These are phyloP conservation scores for Mortierella sp. DNA, from an alignment of 371 early-diverging fungal species.

Conservation along the genomic window DNA sequence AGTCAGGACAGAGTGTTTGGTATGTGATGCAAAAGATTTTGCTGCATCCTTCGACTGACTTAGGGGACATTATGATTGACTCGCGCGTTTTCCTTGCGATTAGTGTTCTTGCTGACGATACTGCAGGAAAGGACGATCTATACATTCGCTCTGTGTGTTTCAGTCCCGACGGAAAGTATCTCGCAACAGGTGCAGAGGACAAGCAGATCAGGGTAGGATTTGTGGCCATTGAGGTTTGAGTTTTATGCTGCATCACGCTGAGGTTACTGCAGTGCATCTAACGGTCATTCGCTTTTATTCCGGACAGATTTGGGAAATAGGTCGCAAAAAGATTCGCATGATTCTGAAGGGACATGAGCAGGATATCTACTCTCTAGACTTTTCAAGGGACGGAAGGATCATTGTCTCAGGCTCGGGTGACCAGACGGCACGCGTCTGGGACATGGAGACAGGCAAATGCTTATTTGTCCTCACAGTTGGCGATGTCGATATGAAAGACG, in stretches of 20 bases:
- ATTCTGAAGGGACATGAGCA: slow-evolving; percentile 92
- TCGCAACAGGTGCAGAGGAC: slow-evolving; percentile 99
- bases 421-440: slow-evolving; percentile 91
- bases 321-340: slow-evolving; percentile 73
- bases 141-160: slow-evolving; percentile 98
- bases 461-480: slow-evolving; percentile 82
- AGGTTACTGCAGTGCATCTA: too few species aligned
- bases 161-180: slow-evolving; percentile 89
- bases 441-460: slow-evolving; percentile 79
- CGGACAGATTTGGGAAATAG: slow-evolving; percentile 87
- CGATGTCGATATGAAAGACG: slow-evolving; percentile 86
- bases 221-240: too few species aligned
- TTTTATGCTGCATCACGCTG: too few species aligned
- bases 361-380: slow-evolving; percentile 97
- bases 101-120: slow-evolving; percentile 84
- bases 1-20: slow-evolving; percentile 77
- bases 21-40: slow-evolving; percentile 53
- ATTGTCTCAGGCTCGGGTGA: slow-evolving; percentile 97
- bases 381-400: slow-evolving; percentile 91
- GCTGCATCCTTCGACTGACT: too few species aligned
- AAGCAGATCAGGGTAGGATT: slow-evolving; percentile 88
- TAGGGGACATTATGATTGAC: too few species aligned
- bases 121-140: slow-evolving; percentile 82
- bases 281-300: too few species aligned
- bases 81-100: background rate